Evolutionary conservation across 805 yeast genomes (phyloP).

Genomic region (Candida parachauliodes): DNA sequence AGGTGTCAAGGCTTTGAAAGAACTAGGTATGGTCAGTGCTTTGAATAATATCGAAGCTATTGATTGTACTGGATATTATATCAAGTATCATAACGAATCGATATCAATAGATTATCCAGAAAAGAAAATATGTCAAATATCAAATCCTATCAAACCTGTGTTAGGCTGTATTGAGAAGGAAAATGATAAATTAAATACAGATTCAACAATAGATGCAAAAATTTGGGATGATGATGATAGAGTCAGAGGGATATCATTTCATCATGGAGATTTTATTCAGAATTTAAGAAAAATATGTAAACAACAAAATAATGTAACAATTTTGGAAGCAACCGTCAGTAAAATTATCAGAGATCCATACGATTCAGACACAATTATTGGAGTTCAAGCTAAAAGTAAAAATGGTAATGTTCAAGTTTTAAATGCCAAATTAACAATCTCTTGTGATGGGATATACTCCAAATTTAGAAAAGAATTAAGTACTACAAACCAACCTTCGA

Average conservation of each 20-base stretch:
- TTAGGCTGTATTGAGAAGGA: conserved; percentile 54
- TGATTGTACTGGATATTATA: conserved; percentile 75
- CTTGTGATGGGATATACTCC: conserved; percentile 93
- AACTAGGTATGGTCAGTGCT: conserved; percentile 78
- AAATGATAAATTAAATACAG: conserved; percentile 50
- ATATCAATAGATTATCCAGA: conserved; percentile 70
- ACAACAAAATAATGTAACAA: conserved; percentile 68
- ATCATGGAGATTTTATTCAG: conserved; percentile 83
- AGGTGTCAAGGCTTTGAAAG: conserved; percentile 80
- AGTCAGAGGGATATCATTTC: conserved; percentile 80
- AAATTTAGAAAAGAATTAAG: conserved; percentile 77
- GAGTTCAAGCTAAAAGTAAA: conserved; percentile 59
- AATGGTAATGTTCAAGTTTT: conserved; percentile 39
- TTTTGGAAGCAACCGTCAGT: conserved; percentile 81
- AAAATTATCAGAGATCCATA: conserved; percentile 53
- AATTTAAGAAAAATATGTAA: conserved; percentile 72
- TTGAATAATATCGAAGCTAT: conserved; percentile 74
- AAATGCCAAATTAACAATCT: conserved; percentile 62
- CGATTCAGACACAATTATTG: conserved; percentile 54
- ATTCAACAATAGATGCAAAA: conserved; percentile 42
- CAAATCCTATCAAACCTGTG: conserved; percentile 45
- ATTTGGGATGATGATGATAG: conserved; percentile 60
- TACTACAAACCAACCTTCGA: conserved; percentile 56
- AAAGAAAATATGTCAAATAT: conserved; percentile 43
- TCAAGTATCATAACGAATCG: conserved; percentile 57